These are phyloP conservation scores for Colletotrichum incanum DNA, from an alignment of 2,329 filamentous ascomycete genomes.

Conservation along the genomic window DNA sequence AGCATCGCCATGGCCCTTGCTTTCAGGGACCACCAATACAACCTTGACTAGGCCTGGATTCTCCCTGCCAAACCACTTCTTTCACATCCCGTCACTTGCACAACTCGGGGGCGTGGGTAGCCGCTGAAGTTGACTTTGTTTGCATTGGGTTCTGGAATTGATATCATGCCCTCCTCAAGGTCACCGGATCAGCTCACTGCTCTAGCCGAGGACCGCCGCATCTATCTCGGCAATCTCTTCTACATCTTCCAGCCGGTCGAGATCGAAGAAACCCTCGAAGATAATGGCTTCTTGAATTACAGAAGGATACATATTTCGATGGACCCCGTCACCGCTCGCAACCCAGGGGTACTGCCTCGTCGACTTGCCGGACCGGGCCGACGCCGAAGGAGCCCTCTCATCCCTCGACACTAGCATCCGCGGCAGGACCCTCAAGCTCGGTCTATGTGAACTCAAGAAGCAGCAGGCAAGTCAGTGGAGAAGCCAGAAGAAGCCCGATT, in stretches of 20 bases:
- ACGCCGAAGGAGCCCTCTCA: constrained; percentile 72
- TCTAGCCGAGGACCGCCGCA: constrained; percentile 57
- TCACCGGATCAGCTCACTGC: constrained; percentile 22
- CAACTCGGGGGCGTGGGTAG: not conserved
- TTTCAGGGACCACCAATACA: constrained; percentile 5
- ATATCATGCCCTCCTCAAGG: not conserved
- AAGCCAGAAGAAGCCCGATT: constrained; percentile 47
- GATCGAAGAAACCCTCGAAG: constrained; percentile 71
- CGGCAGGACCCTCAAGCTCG: constrained; percentile 74
- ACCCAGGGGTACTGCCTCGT: constrained; percentile 85
- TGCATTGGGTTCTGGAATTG: too few relatives aligned
- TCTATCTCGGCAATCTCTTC: constrained; percentile 76
- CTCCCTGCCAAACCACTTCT: not conserved
- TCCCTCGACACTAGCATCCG: constrained; percentile 69
- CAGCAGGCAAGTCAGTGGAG: constrained; percentile 44
- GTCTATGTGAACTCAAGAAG: constrained; percentile 73
- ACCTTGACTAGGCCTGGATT: not conserved
- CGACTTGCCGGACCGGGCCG: constrained; percentile 71
- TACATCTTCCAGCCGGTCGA: constrained; percentile 70
- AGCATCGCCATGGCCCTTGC: not conserved
- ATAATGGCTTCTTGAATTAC: constrained; percentile 55
- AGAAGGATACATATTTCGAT: constrained; percentile 78
- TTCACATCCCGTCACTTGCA: too few relatives aligned
- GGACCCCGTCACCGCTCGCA: constrained; percentile 77
- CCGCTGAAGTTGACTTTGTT: not conserved